Percentiles rank a stretch among this genome's conserved stretches.
phyloP scores from a whole-genome alignment of 2,329 filamentous ascomycete genomes.

The Sphaceloma murrayae region DNA sequence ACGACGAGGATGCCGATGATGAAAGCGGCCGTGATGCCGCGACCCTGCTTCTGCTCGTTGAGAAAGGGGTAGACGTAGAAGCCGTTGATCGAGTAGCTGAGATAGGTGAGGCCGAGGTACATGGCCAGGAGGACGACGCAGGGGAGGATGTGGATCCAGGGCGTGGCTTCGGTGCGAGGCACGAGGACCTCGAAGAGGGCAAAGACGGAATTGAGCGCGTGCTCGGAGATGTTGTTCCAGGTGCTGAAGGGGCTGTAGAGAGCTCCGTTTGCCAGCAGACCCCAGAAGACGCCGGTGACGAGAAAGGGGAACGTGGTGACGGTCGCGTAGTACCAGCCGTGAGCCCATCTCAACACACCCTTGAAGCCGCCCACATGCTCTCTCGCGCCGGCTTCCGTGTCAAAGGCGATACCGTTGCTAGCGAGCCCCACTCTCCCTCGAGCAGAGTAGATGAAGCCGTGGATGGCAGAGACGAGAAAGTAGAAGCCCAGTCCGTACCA shows the following conservation, averaged over 20 bases:
- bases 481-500: slow-evolving; percentile 81
- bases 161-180: slow-evolving; percentile 53
- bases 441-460: slow-evolving; percentile 56
- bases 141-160: slow-evolving; percentile 57
- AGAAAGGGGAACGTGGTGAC: slow-evolving; percentile 36
- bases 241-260: slow-evolving; percentile 30
- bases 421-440: slow-evolving; percentile 31
- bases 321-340: slow-evolving; percentile 36
- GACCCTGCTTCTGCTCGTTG: slow-evolving; percentile 41
- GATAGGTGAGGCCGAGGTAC: slow-evolving; percentile 65
- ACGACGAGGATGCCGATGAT: slow-evolving; percentile 42
- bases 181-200: slow-evolving; percentile 67
- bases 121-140: slow-evolving; percentile 60
- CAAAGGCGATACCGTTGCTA: slow-evolving; percentile 27
- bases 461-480: slow-evolving; percentile 55
- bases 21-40: slow-evolving; percentile 52
- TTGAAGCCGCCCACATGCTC: slow-evolving; percentile 4
- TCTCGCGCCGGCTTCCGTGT: background rate
- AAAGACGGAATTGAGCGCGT: slow-evolving; percentile 63
- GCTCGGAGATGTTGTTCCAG: slow-evolving; percentile 59
- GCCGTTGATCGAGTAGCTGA: slow-evolving; percentile 58
- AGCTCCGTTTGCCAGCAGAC: slow-evolving; percentile 28
- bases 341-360: slow-evolving; percentile 29
- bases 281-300: slow-evolving; percentile 40
- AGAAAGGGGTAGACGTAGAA: slow-evolving; percentile 75